Conservation (phyloP, 2,329 filamentous ascomycete species). For the Penicillium sumatraense region DNA sequence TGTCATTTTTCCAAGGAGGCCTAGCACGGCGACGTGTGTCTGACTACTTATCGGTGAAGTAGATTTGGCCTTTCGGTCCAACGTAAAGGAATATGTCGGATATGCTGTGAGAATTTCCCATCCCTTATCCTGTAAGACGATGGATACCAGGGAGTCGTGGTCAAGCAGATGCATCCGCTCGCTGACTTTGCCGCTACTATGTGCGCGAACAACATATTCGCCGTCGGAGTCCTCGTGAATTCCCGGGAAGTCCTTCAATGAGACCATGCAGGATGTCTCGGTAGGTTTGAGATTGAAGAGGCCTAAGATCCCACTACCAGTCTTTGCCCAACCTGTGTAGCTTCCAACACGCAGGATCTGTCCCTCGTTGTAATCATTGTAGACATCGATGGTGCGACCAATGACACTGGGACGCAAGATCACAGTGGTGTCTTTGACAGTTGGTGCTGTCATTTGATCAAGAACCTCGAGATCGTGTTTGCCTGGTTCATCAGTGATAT, state of each 20-base stretch:
- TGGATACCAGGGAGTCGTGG: constrained; percentile 57
- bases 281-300: constrained; percentile 78
- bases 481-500: constrained; percentile 89
- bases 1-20: constrained; percentile 86
- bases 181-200: constrained; percentile 67
- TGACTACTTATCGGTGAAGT: constrained; percentile 42
- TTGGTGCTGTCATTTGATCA: constrained; percentile 77
- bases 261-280: constrained; percentile 69
- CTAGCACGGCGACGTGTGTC: constrained; percentile 68
- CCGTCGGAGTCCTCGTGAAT: constrained; percentile 53
- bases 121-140: constrained; percentile 67
- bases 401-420: constrained; percentile 78
- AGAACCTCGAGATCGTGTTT: constrained; percentile 78
- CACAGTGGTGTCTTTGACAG: constrained; percentile 72
- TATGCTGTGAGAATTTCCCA: constrained; percentile 84
- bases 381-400: constrained; percentile 74
- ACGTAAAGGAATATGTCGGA: constrained; percentile 62
- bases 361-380: constrained; percentile 75
- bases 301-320: constrained; percentile 77
- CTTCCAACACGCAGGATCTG: constrained; percentile 76
- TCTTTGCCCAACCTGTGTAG: constrained; percentile 71
- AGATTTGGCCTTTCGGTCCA: constrained; percentile 33
- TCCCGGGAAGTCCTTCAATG: constrained; percentile 74
- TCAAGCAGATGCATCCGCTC: constrained; percentile 41
- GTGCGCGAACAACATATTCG: constrained; percentile 74